Base-by-base conservation (phyloP, 1,284 basidiomycete genomes). In the Sporisorium iseilematis-ciliati region DNA sequence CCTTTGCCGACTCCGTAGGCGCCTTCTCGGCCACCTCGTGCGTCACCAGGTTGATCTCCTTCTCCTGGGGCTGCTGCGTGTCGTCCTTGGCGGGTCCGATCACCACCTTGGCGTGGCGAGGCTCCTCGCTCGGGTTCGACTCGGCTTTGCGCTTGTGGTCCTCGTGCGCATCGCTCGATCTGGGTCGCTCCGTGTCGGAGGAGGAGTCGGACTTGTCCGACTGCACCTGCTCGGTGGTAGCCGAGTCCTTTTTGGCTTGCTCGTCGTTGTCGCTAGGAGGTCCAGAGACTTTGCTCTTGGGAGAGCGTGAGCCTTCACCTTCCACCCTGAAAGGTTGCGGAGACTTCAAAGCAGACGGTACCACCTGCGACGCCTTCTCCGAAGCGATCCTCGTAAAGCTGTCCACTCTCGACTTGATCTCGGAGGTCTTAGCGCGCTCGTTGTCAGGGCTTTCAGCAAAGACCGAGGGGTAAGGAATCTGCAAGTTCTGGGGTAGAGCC, bases 21-120 rank as follows among this genome's bases (percentile, higher is more conserved):
- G 50, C 48, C 41, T 59, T 48, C 20, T 75, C 65, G n/a, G 60
- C 65, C 20, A 75, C 72, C 18, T 62, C 45, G 38, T 72, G 65
- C 23, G 75, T 65, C 25, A 71, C 56, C 23, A 78, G 54, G 18
- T 75, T 67, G 29, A 78, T 70, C 61, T 65, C 73, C 23, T 67
- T 66, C 18, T 63, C 67, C 48, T 69, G 66, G 12, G 61, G 8
- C 23, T 57, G 31, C 20, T 57, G 57, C 14, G 56, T 43, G 11
- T 53, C 54, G 14, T 69, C 67, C 14, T 56, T 48, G 12, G 56
- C 23, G 23, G 63, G 33, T 14, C 72, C 72, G 10, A 75, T 42
- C 23, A 75, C 72, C 1, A 75, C 72, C 33, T 65, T 69, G 49
- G 66, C 72, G 26, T 75, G 72, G 3, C 48, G 46, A 41, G 50